phyloP scores from a whole-genome alignment of 352 stramenopile genomes.

The Phytophthora pisi region DNA sequence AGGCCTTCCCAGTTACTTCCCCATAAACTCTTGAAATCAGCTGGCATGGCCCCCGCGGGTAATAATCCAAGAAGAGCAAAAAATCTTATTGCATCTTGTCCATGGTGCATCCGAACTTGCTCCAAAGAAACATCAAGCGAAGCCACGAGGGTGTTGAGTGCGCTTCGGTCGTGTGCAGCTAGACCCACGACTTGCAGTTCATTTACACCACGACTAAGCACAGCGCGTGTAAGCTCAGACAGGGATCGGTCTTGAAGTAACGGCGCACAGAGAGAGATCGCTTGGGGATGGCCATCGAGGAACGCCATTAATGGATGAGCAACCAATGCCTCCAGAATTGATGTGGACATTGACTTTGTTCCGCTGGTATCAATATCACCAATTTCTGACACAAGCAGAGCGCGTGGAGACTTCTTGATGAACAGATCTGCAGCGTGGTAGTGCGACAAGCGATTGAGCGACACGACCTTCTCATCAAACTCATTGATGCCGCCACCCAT shows the following conservation, averaged over 20 bases:
- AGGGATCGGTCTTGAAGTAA: constrained; percentile 78
- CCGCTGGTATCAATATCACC: constrained; percentile 48
- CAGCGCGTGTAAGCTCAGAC: constrained; percentile 71
- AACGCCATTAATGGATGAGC: constrained; percentile 82
- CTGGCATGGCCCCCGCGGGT: constrained; percentile 72
- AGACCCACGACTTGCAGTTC: constrained; percentile 73
- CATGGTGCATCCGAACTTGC: constrained; percentile 73
- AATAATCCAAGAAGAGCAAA: constrained; percentile 75
- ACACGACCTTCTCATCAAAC: constrained; percentile 85
- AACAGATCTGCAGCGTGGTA: constrained; percentile 79
- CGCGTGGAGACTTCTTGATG: constrained; percentile 75
- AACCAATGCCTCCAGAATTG: constrained; percentile 64
- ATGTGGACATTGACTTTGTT: constrained; percentile 33
- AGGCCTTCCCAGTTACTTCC: constrained; percentile 65
- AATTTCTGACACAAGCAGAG: constrained; percentile 72
- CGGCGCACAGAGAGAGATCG: constrained; percentile 78
- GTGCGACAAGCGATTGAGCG: constrained; percentile 72
- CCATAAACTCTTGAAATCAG: constrained; percentile 82
- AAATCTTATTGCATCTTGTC: constrained; percentile 73
- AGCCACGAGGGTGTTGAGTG: constrained; percentile 78
- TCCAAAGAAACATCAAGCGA: constrained; percentile 78
- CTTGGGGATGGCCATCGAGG: constrained; percentile 80
- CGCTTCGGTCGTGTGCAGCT: constrained; percentile 66
- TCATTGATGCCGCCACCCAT: constrained; percentile 73
- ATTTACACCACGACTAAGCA: constrained; percentile 71